phyloP scores from a whole-genome alignment of 1,284 basidiomycete genomes.

The Xerocomus minutiporus region DNA sequence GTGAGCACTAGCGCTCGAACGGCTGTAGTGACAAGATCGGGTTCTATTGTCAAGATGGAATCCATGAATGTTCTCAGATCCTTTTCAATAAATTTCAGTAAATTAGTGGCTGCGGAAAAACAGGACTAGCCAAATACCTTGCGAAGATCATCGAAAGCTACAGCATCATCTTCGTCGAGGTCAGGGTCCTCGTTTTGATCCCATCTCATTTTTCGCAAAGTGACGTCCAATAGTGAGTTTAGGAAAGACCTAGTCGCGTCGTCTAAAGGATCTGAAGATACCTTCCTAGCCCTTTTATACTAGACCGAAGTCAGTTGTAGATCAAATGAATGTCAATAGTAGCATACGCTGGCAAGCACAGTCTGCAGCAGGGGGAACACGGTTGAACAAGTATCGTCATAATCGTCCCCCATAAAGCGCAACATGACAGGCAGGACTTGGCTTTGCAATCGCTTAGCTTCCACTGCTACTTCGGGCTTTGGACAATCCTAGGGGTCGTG shows the following conservation, averaged over 20 bases:
- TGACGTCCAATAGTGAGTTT: conserved; percentile 71
- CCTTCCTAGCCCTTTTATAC: conserved; percentile 78
- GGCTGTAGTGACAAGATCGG: conserved; percentile 71
- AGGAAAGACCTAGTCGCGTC: conserved; percentile 79
- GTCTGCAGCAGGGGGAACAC: conserved; percentile 78
- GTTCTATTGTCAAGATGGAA: conserved; percentile 76
- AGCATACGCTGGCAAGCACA: conserved; percentile 69
- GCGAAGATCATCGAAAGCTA: conserved; percentile 82
- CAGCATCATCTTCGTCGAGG: conserved; percentile 84
- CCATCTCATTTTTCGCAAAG: conserved; percentile 92
- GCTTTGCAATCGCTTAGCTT: conserved; percentile 66
- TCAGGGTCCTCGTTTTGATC: conserved; percentile 77
- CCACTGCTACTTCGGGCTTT: conserved; percentile 58
- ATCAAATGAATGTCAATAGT: neutral
- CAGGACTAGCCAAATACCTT: conserved; percentile 49
- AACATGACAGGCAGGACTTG: conserved; percentile 80
- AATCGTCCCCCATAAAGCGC: conserved; percentile 85
- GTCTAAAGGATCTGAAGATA: conserved; percentile 62
- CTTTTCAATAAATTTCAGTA: conserved; percentile 36
- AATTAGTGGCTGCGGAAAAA: conserved; percentile 6
- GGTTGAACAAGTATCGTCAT: conserved; percentile 82
- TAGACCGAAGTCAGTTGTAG: conserved; percentile 30
- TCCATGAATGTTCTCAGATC: conserved; percentile 82
- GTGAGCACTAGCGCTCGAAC: conserved; percentile 68
- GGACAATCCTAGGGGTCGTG: conserved; percentile 49